These are phyloP conservation scores for Pseudophaeomoniella oleicola DNA, from an alignment of 2,329 filamentous ascomycete genomes.

Conservation along the genomic window DNA sequence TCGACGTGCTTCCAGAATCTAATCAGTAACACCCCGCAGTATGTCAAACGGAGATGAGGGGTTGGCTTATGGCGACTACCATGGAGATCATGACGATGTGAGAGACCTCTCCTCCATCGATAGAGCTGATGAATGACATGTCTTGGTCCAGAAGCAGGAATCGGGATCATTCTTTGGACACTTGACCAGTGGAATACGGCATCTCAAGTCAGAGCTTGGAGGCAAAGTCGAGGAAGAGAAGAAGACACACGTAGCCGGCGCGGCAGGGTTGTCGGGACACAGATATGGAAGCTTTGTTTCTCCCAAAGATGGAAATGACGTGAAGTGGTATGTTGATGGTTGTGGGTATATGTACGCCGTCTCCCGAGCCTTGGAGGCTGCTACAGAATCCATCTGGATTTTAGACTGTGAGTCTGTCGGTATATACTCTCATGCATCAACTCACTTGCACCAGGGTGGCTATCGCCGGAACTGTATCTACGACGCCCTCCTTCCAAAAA, in stretches of 20 bases:
- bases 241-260: constrained; percentile 15
- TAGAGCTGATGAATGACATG: constrained; percentile 76
- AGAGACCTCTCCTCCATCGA: constrained; percentile 56
- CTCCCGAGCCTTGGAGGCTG: constrained; percentile 59
- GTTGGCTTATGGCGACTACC: constrained; percentile 41
- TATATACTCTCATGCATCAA: no score
- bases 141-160: no score
- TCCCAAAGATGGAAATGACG: constrained; percentile 51
- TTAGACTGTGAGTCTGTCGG: constrained; percentile 49
- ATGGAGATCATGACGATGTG: constrained; percentile 45
- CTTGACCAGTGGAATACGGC: neutral
- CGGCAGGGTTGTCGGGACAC: constrained; percentile 23
- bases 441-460: constrained; percentile 46
- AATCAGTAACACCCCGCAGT: no score
- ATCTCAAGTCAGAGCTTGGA: neutral
- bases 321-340: constrained; percentile 76
- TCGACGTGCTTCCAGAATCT: no score
- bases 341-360: constrained; percentile 76
- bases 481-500: constrained; percentile 68
- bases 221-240: neutral
- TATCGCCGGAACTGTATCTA: constrained; percentile 71
- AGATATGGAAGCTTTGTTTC: constrained; percentile 51
- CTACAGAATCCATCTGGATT: constrained; percentile 62
- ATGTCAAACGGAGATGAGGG: constrained; percentile 33
- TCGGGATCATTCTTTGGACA: neutral